These are phyloP conservation scores for Syzygium jambos DNA, from an alignment of 345 rosid genomes.

Conservation along the genomic window DNA sequence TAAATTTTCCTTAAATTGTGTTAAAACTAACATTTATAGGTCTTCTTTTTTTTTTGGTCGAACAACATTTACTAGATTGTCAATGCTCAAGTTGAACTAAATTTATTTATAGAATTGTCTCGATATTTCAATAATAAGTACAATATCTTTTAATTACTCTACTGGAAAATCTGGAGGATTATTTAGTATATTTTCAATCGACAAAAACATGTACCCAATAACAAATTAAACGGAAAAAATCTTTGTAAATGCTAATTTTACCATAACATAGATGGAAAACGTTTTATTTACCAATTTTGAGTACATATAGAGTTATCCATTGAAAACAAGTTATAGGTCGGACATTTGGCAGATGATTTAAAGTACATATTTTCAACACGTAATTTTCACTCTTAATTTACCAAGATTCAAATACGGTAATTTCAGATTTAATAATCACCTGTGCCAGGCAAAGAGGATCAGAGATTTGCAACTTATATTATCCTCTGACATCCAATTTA, in stretches of 20 bases:
- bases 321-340: neutral
- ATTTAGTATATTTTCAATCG: too few relatives aligned
- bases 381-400: neutral
- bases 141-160: too few relatives aligned
- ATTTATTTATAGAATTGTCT: too few relatives aligned
- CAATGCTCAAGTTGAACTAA: too few relatives aligned
- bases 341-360: neutral
- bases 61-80: too few relatives aligned
- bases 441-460: neutral
- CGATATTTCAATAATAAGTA: too few relatives aligned
- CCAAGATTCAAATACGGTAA: neutral
- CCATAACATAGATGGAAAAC: neutral
- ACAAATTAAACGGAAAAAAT: neutral
- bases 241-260: neutral
- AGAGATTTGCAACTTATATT: neutral
- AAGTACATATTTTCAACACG: neutral
- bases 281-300: neutral
- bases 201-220: too few relatives aligned
- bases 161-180: too few relatives aligned
- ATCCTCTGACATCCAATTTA: neutral
- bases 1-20: too few relatives aligned
- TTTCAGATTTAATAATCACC: neutral
- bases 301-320: neutral
- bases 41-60: too few relatives aligned
- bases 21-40: too few relatives aligned